Base-by-base conservation (phyloP, 208 protist species). In the Herpetomonas muscarum region DNA sequence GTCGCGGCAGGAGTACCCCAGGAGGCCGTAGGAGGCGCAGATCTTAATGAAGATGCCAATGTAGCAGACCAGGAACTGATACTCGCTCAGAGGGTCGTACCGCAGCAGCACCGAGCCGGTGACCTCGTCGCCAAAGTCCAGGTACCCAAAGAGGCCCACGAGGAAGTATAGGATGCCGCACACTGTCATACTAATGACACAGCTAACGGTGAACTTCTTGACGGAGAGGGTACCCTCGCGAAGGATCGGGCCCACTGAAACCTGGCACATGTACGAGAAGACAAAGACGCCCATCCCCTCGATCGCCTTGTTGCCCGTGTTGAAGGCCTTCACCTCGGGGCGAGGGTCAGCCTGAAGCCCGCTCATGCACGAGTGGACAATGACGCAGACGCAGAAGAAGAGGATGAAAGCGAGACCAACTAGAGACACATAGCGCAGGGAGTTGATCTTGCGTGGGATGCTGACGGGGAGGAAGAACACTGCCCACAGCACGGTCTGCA, bases 191-290 rank as follows among this genome's bases (percentile, higher is more conserved):
- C 55, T 46, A 32, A 70, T 32, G n/a, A 32, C 45, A 15, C 51
- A 37, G 29, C 47, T 49, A 3, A 58, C 17, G 26, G 67, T 74
- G 25, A 80, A n/a, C n/a, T n/a, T 63, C 6, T 55, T 54, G 17
- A 32, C 47, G 10, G 59, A 36, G 25, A 41, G 19, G 12, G 56
- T 10, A 46, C 69, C 50, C 42, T 80, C 73, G 21, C 2, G 22
- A 46, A 72, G 77, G 37, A 76, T 73, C 13, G 17, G 21, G 34
- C 74, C 67, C 3, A 39, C 60, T 31, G 76, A 82, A 12, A 75
- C 49, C 67, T 91, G 84, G 57, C 78, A 87, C 19, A 86, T 51
- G 66, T 74, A 88, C 37, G 61, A 45, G 54, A 87, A 87, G 26
- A 82, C 59, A 52, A 91, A 83, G 56, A 85, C 48, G 26, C 70